Evolutionary conservation across 2,329 filamentous ascomycete genomes (phyloP), one percentile per base, ranked within the genome.

Genomic region (Cephalotrichum gorgonifer): DNA sequence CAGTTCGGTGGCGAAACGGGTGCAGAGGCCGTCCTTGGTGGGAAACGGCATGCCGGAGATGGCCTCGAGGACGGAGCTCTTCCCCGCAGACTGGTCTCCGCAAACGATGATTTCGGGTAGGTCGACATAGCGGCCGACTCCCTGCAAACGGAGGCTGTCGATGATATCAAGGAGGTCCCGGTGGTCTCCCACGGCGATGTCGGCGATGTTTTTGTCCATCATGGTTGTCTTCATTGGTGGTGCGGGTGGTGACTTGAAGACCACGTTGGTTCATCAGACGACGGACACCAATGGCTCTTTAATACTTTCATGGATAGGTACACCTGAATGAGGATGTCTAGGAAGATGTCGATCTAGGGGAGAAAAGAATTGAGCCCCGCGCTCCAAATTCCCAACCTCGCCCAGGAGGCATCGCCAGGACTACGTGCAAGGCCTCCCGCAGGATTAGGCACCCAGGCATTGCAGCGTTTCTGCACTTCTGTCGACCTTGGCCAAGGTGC

Each of bases 161-260:
- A 54, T 55, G 42, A 45, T 12, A 20, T 53, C 48, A 22, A 56
- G 49, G 50, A 51, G 33, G 60, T 59, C 23, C 12, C 27, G 28
- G 44, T 46, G 23, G 23, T 44, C 43, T 44, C 43, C 43, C 43
- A 73, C 56, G 60, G 64, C 22, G 80, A 81, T 44, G 25, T 44
- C 56, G 60, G 64, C 22, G 80, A 81, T 44, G 25, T 44, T 17
- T 27, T 14, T 44, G 43, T 44, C 43, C 26, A 12, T 44, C 43
- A 44, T 44, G 12, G 7, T 44, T 27, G 43, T 44, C 43, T 44
- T n/a, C 12, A 27, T 30, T 44, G 17, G 17, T 44, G 23, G 4
- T 44, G n/a, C 11, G 25, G 43, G 26, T 44, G 43, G 9, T 44
- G 43, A 44, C 20, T 23, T 25, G 20, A 22, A 44, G 26, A 17